Evolutionary conservation across 2,329 filamentous ascomycete genomes (phyloP).

Genomic region (Hypoxylon sp.): DNA sequence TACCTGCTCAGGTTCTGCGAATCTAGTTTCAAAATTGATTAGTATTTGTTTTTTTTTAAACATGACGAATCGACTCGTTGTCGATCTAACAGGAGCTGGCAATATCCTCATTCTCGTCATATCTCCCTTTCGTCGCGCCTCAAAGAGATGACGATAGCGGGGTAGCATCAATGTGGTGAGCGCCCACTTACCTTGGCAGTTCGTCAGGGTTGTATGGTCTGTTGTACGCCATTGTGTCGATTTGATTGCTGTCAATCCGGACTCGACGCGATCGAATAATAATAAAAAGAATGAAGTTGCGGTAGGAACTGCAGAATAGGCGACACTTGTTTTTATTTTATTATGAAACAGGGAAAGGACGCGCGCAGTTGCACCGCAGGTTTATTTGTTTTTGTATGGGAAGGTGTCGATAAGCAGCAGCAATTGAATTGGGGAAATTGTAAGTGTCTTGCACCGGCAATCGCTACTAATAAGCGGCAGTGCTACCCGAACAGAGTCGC

Average conservation of each 20-base stretch:
- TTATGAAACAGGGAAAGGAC: constrained; percentile 21
- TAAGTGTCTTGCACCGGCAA: neutral
- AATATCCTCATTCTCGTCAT: neutral
- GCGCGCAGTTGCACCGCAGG: constrained; percentile 21
- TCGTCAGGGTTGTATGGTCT: constrained; percentile 92
- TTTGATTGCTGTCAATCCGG: constrained; percentile 3
- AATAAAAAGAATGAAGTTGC: constrained; percentile 15
- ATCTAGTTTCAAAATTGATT: constrained; percentile 48
- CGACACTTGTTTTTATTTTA: constrained; percentile 27
- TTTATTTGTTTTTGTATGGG: constrained; percentile 18
- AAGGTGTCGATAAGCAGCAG: constrained; percentile 7
- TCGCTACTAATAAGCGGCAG: constrained; percentile 33
- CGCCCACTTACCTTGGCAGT: constrained; percentile 78
- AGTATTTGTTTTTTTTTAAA: constrained; percentile 15
- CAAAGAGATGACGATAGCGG: constrained; percentile 39
- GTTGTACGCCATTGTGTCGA: constrained; percentile 84
- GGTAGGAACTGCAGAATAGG: constrained; percentile 10
- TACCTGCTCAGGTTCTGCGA: constrained; percentile 60
- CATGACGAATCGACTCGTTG: constrained; percentile 14
- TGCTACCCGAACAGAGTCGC: constrained; percentile 25
- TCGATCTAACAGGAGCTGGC: constrained; percentile 19
- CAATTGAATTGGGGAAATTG: constrained; percentile 26
- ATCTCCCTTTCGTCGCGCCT: constrained; percentile 1
- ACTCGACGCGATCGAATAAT: constrained; percentile 5
- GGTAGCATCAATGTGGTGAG: constrained; percentile 30